These are phyloP conservation scores for Syncephalastrum monosporum DNA, from an alignment of 371 early-diverging fungal genomes.

Conservation along the genomic window DNA sequence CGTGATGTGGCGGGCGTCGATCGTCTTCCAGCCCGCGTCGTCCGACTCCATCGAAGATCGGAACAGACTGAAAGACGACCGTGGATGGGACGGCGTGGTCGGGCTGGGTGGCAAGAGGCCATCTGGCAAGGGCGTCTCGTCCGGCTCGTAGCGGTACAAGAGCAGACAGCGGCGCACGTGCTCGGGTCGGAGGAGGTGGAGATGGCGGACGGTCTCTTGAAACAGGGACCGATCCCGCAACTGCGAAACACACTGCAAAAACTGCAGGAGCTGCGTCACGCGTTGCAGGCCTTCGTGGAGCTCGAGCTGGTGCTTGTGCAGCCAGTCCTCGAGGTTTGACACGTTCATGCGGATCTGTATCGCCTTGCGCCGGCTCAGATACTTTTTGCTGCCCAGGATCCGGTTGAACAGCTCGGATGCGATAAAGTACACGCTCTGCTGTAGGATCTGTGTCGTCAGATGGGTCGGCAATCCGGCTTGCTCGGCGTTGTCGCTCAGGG, in stretches of 20 bases:
- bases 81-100: not conserved
- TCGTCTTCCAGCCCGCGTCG: not conserved
- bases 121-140: conserved; percentile 63
- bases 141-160: conserved; percentile 84
- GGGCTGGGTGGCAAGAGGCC: not conserved
- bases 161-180: conserved; percentile 72
- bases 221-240: conserved; percentile 63
- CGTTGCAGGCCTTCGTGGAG: conserved; percentile 51
- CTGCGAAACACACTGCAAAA: conserved; percentile 78
- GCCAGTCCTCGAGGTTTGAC: conserved; percentile 80
- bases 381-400: conserved; percentile 69
- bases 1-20: not conserved
- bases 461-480: not conserved
- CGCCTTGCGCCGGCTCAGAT: conserved; percentile 79
- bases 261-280: conserved; percentile 72
- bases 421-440: conserved; percentile 73
- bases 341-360: conserved; percentile 85
- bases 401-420: conserved; percentile 77
- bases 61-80: too few species aligned
- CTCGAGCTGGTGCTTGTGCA: conserved; percentile 46
- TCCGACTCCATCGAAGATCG: too few species aligned
- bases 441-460: conserved; percentile 36
- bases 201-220: conserved; percentile 63
- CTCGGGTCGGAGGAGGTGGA: conserved; percentile 59
- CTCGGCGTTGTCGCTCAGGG: not conserved